Conservation (phyloP, 495 filamentous ascomycete species). For the Annulohypoxylon moriforme region DNA sequence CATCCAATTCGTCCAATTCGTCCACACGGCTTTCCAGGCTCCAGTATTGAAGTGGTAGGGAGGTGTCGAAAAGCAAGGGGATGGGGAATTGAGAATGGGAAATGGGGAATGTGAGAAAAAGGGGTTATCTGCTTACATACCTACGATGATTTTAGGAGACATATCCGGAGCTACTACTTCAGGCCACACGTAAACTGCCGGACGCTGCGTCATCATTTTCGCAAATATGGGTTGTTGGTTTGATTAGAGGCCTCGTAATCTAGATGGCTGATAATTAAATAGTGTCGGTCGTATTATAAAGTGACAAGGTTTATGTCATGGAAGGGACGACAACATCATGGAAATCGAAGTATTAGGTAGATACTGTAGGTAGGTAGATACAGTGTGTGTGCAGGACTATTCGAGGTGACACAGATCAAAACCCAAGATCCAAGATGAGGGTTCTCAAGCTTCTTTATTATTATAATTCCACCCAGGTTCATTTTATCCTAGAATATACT, state of each 20-base stretch:
- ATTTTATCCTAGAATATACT: conserved; percentile 4
- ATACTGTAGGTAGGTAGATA: neutral
- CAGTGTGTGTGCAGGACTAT: neutral
- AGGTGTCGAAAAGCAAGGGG: conserved; percentile 9
- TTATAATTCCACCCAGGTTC: neutral
- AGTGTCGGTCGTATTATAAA: conserved; percentile 1
- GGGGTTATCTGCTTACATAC: conserved; percentile 25
- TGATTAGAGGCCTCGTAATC: conserved; percentile 14
- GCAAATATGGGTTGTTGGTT: conserved; percentile 1
- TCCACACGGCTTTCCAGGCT: neutral
- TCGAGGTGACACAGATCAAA: conserved; percentile 9
- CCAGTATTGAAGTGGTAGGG: conserved; percentile 4
- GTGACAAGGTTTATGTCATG: conserved; percentile 9
- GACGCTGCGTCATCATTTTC: conserved; percentile 29
- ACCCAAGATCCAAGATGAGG: neutral
- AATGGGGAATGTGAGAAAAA: neutral
- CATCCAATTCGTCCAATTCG: conserved; percentile 25
- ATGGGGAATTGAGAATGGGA: neutral
- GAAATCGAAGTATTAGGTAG: neutral
- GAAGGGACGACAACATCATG: conserved; percentile 1
- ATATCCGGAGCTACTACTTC: conserved; percentile 19
- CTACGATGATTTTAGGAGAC: conserved; percentile 14
- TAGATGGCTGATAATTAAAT: conserved; percentile 8
- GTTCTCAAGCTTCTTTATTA: conserved; percentile 10
- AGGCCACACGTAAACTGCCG: conserved; percentile 30